Base-by-base conservation (phyloP, 768 basidiomycete genomes). In the Porpolomopsis calyptriformis region DNA sequence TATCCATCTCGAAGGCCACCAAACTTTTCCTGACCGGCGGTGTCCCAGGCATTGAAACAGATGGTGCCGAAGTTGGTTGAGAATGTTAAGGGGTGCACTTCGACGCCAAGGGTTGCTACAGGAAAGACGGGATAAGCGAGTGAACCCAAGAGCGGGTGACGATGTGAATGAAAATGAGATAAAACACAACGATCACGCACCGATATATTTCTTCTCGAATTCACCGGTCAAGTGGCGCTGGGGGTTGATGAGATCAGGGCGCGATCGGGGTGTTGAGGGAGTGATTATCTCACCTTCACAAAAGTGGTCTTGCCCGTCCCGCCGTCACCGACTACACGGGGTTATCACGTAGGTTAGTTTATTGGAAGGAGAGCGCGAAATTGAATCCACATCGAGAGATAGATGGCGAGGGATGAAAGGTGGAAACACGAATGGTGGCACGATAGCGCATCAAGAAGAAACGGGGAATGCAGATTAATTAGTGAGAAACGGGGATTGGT, bases 11-110 rank as follows among this genome's bases (percentile, higher is more conserved):
- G 87, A 52, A 97, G 85, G 61, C 92, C 93, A 71, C 94, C 96
- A 55, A 99, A 99, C 73, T 98, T 99, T 71, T 99, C 96, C 74
- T 99, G 96, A 36, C 96, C 96, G 45, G 96, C 96, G 25, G 96
- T 99, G 66, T 99, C 96, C 96, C 96, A 99, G 45, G 97, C 94
- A 64, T 98, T 98, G 80, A 99, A 99, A 72, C 87, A 87, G 73
- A 99, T 91, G 33, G 85, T 94, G 57, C 96, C 96, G 59, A 86
- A 98, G 80, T 98, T 98, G 75, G 96, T 99, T 56, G 86, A 73
- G 78, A 99, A 99, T 37, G 74, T 65, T 47, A 99, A 75, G 51
- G 96, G 96, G 72, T 98, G 96, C 39, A 99, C 96, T 67, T 99
- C 96, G 58, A 98, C 96, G 77, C 96, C 96, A 50, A 99, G 87